Percentiles rank a stretch among this genome's conserved stretches.
These are phyloP conservation scores for Raddia guianensis DNA, from an alignment of 176 grass and related monocot genomes.

Conservation along the genomic window DNA sequence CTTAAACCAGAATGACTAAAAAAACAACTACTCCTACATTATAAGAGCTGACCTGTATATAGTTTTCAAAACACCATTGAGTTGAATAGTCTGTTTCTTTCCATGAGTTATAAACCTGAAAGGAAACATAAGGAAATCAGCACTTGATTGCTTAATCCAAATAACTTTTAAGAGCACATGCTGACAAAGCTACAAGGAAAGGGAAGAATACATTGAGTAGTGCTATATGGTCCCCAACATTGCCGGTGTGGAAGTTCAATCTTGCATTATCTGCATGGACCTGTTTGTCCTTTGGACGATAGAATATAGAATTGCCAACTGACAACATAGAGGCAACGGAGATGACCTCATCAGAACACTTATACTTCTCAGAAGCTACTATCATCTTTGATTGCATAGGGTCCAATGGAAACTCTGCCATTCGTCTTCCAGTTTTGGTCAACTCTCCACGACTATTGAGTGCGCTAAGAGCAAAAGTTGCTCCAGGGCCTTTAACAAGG, in stretches of 20 bases:
- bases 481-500: slow-evolving; percentile 84
- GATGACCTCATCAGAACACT: slow-evolving; percentile 88
- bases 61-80: slow-evolving; percentile 96
- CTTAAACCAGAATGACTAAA: slow-evolving; percentile 4
- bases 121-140: slow-evolving; percentile 40
- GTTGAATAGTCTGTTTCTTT: slow-evolving; percentile 93
- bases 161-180: slow-evolving; percentile 3
- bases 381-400: slow-evolving; percentile 95
- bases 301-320: slow-evolving; percentile 91
- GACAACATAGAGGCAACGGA: slow-evolving; percentile 84
- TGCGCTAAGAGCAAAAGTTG: slow-evolving; percentile 93
- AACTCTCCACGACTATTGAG: slow-evolving; percentile 84
- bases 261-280: slow-evolving; percentile 94
- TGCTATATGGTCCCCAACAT: slow-evolving; percentile 90
- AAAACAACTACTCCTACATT: too few species aligned
- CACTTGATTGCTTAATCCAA: background rate
- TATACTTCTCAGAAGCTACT: slow-evolving; percentile 87
- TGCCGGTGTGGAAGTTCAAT: slow-evolving; percentile 87
- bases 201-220: slow-evolving; percentile 70
- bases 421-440: slow-evolving; percentile 94
- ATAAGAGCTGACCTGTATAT: slow-evolving; percentile 65
- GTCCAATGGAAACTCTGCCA: slow-evolving; percentile 96
- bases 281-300: slow-evolving; percentile 96
- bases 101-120: slow-evolving; percentile 92
- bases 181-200: slow-evolving; percentile 34